phyloP scores from a whole-genome alignment of 257 asterid species.

The Fraxinus cuspidata region DNA sequence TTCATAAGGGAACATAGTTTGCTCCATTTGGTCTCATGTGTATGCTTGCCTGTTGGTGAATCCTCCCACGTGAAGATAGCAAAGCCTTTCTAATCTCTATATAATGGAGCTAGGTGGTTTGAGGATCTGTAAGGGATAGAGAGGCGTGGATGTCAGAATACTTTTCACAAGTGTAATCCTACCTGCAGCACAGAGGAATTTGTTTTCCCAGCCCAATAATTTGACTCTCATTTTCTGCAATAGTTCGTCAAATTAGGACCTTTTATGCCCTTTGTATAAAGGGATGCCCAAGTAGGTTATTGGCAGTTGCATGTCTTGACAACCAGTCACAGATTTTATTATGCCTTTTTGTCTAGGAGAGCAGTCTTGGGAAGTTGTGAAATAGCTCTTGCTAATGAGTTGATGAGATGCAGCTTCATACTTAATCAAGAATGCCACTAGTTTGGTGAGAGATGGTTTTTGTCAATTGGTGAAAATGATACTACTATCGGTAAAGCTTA shows the following conservation, averaged over 20 bases:
- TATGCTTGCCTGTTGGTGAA: no score
- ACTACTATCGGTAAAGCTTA: not conserved
- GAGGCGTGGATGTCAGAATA: no score
- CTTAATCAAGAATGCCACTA: not conserved
- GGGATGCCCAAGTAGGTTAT: not conserved
- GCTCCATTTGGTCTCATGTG: no score
- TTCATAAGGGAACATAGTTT: no score
- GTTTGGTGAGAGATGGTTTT: not conserved
- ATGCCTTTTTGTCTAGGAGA: not conserved
- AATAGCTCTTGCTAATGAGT: not conserved
- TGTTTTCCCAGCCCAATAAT: not conserved
- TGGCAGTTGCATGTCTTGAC: not conserved
- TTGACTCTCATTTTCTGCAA: not conserved
- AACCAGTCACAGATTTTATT: not conserved
- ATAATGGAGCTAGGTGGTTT: no score
- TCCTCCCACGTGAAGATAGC: no score
- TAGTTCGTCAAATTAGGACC: not conserved
- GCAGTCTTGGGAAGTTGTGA: not conserved
- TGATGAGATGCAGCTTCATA: not conserved
- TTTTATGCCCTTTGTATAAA: not conserved
- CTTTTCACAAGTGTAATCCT: not conserved
- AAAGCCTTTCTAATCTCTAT: no score
- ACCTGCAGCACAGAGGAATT: not conserved
- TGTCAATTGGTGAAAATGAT: not conserved
- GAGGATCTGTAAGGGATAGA: no score